A percentile compares a stretch with the other conserved stretches of the same genome.
Evolutionary conservation across 306 rosid genomes (phyloP).

Genomic region (Luffa acutangula): DNA sequence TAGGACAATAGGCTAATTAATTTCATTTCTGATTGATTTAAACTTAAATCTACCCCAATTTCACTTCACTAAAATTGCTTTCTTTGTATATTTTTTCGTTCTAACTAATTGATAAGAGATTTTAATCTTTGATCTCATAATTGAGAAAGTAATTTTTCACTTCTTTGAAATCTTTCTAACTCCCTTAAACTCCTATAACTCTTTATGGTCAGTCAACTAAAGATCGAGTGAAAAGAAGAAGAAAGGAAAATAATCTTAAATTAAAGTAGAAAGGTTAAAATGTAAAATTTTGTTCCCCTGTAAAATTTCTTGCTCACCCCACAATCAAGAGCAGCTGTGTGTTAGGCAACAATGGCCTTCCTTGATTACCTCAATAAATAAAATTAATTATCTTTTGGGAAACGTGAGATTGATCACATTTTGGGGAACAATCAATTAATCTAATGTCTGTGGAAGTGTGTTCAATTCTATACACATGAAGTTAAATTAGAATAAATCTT

Average conservation of each 20-base stretch:
- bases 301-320: no score
- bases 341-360: not conserved
- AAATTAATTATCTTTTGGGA: not conserved
- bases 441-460: not conserved
- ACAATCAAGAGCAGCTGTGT: not conserved
- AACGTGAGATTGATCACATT: not conserved
- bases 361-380: not conserved
- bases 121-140: no score
- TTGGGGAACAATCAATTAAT: not conserved
- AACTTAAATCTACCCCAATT: not conserved
- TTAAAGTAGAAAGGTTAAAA: no score
- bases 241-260: no score
- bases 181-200: no score
- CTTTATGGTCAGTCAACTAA: no score
- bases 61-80: not conserved
- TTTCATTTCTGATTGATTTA: not conserved
- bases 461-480: not conserved
- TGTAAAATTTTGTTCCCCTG: no score
- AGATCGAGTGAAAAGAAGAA: no score
- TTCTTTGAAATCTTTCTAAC: no score
- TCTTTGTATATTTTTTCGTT: not conserved
- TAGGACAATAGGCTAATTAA: not conserved
- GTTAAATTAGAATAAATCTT: no score
- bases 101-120: no score
- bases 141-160: no score